Evolutionary conservation across 805 yeast genomes (phyloP).

Genomic region (Dipodascus geniculatus): DNA sequence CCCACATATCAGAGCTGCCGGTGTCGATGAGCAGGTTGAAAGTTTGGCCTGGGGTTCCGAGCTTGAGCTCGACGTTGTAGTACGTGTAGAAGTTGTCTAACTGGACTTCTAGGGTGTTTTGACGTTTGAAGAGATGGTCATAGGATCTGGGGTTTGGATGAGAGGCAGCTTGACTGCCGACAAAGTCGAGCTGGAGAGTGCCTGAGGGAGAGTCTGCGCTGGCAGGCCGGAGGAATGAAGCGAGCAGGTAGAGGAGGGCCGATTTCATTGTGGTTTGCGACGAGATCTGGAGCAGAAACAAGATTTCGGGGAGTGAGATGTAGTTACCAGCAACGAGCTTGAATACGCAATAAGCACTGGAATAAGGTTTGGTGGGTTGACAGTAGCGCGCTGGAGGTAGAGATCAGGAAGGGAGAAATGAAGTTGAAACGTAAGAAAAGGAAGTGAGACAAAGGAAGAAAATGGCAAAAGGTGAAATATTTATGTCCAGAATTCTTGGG

Average conservation of each 20-base stretch:
- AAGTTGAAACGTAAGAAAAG: background rate
- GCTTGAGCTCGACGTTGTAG: slow-evolving; percentile 26
- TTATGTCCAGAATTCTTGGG: background rate
- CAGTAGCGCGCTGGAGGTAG: background rate
- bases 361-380: background rate
- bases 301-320: no score
- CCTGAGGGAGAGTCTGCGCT: slow-evolving; percentile 3
- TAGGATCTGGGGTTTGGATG: slow-evolving; percentile 13
- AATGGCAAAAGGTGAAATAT: background rate
- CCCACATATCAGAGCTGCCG: slow-evolving; percentile 69
- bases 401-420: background rate
- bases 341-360: background rate
- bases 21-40: slow-evolving; percentile 56
- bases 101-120: slow-evolving; percentile 8
- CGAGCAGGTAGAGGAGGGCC: background rate
- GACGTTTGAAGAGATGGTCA: slow-evolving; percentile 4
- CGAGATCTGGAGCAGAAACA: no score
- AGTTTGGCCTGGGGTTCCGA: slow-evolving; percentile 51
- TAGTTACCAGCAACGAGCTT: background rate
- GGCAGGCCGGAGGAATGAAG: background rate
- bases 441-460: background rate
- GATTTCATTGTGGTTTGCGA: no score
- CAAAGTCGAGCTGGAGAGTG: slow-evolving; percentile 9
- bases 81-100: slow-evolving; percentile 25
- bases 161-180: slow-evolving; percentile 5